These are phyloP conservation scores for Tylopilus intermedius DNA, from an alignment of 768 basidiomycete genomes.

Conservation along the genomic window DNA sequence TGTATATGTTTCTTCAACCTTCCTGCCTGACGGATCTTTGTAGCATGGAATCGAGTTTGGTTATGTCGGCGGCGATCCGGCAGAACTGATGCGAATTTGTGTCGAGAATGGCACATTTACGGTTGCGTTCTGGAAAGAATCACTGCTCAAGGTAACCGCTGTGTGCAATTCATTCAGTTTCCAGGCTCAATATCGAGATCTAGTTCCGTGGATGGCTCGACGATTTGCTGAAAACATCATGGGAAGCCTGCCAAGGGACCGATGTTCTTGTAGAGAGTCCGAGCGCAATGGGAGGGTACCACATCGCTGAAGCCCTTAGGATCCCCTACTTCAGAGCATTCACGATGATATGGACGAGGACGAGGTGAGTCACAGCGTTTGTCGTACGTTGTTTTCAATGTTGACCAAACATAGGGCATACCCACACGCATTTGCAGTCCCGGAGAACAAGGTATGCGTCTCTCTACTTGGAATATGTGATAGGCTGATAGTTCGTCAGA, in stretches of 20 bases:
- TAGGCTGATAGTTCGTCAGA: constrained; percentile 41
- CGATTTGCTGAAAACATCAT: constrained; percentile 89
- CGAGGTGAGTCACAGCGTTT: constrained; percentile 44
- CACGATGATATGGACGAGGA: constrained; percentile 97
- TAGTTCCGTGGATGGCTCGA: constrained; percentile 98
- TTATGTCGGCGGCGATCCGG: constrained; percentile 93
- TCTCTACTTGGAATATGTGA: background rate
- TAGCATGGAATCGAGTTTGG: constrained; percentile 96
- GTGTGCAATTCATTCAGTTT: background rate
- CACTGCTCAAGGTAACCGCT: constrained; percentile 67
- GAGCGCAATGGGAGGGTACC: constrained; percentile 94
- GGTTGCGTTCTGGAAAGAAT: constrained; percentile 90
- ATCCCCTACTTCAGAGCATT: constrained; percentile 96
- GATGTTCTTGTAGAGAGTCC: constrained; percentile 94
- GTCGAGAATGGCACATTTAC: constrained; percentile 98
- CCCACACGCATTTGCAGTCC: constrained; percentile 97
- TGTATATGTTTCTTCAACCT: constrained; percentile 9
- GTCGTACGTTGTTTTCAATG: background rate
- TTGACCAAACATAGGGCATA: constrained; percentile 58
- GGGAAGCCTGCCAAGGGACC: constrained; percentile 93
- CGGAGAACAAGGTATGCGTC: constrained; percentile 75
- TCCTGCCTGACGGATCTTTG: constrained; percentile 3
- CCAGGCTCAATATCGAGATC: constrained; percentile 5
- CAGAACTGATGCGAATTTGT: constrained; percentile 95
- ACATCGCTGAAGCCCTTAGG: constrained; percentile 89